Percentiles rank a stretch among this genome's conserved stretches.
phyloP scores from a whole-genome alignment of 345 rosid genomes.

The Bruguiera sexangula region DNA sequence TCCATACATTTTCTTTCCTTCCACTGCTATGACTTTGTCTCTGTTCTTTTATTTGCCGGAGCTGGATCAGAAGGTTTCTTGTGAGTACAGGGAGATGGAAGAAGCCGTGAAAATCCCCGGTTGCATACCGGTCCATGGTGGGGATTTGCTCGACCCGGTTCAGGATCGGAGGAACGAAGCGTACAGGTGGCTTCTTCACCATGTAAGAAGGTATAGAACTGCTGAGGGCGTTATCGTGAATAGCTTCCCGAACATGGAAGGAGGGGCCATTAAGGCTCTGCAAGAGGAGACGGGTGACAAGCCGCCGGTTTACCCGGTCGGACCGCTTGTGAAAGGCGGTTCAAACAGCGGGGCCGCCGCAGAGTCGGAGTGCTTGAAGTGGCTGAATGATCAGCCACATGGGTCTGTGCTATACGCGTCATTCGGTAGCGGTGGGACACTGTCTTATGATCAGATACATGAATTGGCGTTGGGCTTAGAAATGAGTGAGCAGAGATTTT shows the following conservation, averaged over 20 bases:
- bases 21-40: conserved; percentile 32
- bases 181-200: conserved; percentile 24
- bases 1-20: conserved; percentile 29
- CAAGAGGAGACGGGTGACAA: conserved; percentile 13
- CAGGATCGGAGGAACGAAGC: conserved; percentile 35
- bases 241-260: conserved; percentile 33
- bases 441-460: conserved; percentile 48
- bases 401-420: conserved; percentile 84
- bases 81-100: conserved; percentile 31
- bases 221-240: conserved; percentile 37
- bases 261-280: conserved; percentile 20
- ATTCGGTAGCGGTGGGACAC: conserved; percentile 91
- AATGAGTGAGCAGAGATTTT: conserved; percentile 68
- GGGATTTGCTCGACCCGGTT: conserved; percentile 28
- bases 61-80: conserved; percentile 26
- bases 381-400: conserved; percentile 77
- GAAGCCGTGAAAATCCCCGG: conserved; percentile 34
- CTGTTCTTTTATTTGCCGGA: conserved; percentile 18
- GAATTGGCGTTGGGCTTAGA: conserved; percentile 85
- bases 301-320: conserved; percentile 36
- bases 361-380: conserved; percentile 41
- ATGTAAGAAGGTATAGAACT: conserved; percentile 15
- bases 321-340: conserved; percentile 27
- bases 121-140: conserved; percentile 25
- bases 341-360: not conserved